Base-by-base conservation (phyloP, 78 protist species). In the Monocercomonoides exilis region DNA sequence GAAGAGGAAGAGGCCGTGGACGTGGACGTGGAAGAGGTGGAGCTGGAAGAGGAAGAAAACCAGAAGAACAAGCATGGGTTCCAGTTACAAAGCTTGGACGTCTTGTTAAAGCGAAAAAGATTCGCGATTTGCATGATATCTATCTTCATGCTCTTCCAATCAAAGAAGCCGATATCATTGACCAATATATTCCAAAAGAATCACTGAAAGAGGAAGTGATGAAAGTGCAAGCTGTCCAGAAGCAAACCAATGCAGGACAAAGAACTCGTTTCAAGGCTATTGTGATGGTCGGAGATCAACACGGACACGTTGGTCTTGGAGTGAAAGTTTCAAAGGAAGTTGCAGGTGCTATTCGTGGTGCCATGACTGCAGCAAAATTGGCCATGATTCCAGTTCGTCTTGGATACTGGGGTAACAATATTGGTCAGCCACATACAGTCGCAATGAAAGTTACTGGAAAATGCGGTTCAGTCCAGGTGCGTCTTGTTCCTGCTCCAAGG, bases 231-330 rank as follows among this genome's bases (percentile, higher is more conserved):
- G 96, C 99, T 85, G 99, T 99, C 29, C 99, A 99, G 95, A 99
- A 99, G 98, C 99, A 96, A 93, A 97, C 99, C 85, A 89, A 94
- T 87, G 99, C 99, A 92, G 99, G 99, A 87, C 99, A 98, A 93
- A 94, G 99, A 88, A 99, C 99, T 81, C 94, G 99, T 89, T 97
- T 98, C 98, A 98, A 97, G 95, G 96, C 98, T 11, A 94, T 87
- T 92, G 96, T 94, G 41, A 91, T 95, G 44, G 89, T 93, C 45
- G 98, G 96, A 5, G 99, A 97, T 91, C 43, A 34, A 87, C 89
- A 96, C 93, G 99, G 99, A 64, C 99, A 99, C 89, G 91, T 96
- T 84, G 99, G 99, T 88, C 96, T 98, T 21, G 99, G 99, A 45
- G 96, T 94, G 81, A 96, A 96, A 95, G 92, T 95, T 93, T 93